Conservation (phyloP, 2,329 filamentous ascomycete species). For the Lecanicillium sp. region DNA sequence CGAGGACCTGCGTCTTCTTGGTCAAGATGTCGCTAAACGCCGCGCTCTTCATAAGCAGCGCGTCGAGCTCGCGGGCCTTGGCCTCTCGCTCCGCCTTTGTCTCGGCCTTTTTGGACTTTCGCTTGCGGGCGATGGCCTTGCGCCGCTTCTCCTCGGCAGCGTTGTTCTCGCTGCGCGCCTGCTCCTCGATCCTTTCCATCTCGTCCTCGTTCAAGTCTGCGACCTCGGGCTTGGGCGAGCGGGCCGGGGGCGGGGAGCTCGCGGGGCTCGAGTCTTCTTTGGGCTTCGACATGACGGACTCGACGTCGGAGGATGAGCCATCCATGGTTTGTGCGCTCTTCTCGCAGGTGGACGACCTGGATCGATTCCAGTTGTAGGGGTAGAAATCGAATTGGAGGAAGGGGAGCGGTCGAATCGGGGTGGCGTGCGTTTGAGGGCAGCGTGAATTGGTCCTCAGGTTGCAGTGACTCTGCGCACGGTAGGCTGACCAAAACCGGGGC, state of each 20-base stretch:
- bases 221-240: constrained; percentile 10
- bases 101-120: constrained; percentile 43
- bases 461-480: not conserved
- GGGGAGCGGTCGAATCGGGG: not conserved
- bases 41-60: constrained; percentile 52
- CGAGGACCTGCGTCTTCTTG: constrained; percentile 56
- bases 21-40: constrained; percentile 58
- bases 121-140: constrained; percentile 34
- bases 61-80: constrained; percentile 54
- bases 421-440: not conserved
- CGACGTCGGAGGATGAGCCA: constrained; percentile 26
- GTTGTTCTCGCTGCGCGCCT: constrained; percentile 31
- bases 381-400: too few species aligned
- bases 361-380: too few species aligned
- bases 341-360: too few species aligned
- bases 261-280: constrained; percentile 12
- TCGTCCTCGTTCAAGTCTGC: constrained; percentile 21
- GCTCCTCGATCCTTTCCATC: constrained; percentile 32
- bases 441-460: constrained; percentile 7
- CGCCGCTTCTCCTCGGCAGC: constrained; percentile 43
- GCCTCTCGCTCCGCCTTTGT: constrained; percentile 49
- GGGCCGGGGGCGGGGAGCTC: constrained; percentile 14
- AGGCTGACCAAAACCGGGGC: too few species aligned
- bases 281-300: constrained; percentile 22
- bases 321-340: constrained; percentile 28